phyloP scores from a whole-genome alignment of 106 monocot species.

The Agapanthus africanus region DNA sequence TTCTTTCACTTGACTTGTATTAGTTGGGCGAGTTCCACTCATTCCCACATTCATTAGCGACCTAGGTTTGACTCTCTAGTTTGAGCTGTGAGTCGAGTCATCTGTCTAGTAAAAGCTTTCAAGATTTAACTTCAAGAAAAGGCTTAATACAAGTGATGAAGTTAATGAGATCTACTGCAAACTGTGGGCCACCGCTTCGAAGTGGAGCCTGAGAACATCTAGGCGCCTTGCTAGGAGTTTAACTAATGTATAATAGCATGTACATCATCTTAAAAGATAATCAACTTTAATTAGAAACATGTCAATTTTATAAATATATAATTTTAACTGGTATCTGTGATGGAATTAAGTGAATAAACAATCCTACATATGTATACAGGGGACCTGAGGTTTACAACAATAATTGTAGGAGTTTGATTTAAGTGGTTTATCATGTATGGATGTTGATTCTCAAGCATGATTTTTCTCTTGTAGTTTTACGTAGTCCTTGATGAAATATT shows the following conservation, averaged over 20 bases:
- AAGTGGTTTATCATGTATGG: no score
- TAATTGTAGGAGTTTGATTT: no score
- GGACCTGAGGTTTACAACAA: background rate
- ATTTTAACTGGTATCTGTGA: background rate
- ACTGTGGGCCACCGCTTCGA: background rate
- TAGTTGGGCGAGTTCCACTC: background rate
- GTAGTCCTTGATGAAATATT: no score
- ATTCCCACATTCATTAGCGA: background rate
- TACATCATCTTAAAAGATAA: background rate
- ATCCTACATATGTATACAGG: background rate
- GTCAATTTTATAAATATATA: background rate
- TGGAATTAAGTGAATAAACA: background rate
- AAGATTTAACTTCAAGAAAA: no score
- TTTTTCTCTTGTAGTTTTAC: no score
- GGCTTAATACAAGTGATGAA: background rate
- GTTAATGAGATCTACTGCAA: background rate
- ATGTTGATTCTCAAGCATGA: no score
- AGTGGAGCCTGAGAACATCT: background rate
- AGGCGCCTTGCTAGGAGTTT: background rate
- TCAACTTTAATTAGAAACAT: background rate
- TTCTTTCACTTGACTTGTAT: background rate
- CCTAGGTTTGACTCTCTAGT: background rate
- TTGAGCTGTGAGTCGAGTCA: no score
- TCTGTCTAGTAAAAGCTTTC: no score
- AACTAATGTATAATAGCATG: background rate